These are phyloP conservation scores for Sanguinoderma infundibulare DNA, from an alignment of 1,284 basidiomycete genomes.

Conservation along the genomic window DNA sequence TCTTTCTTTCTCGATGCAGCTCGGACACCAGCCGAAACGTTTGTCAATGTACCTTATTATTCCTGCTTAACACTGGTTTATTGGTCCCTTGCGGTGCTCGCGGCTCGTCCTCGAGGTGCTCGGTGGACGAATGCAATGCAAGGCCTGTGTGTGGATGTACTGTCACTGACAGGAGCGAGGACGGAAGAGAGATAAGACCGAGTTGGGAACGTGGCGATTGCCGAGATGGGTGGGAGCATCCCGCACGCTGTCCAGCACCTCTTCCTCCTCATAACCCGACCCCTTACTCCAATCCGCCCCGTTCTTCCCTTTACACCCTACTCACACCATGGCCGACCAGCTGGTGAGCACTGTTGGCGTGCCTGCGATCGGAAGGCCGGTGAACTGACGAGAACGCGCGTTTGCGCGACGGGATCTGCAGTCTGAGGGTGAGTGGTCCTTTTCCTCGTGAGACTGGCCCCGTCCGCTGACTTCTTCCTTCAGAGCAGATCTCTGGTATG, in stretches of 20 bases:
- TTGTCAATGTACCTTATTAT: slow-evolving; percentile 20
- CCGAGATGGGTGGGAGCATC: slow-evolving; percentile 26
- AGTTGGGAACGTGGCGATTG: slow-evolving; percentile 24
- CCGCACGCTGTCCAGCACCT: slow-evolving; percentile 16
- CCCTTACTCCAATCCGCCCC: slow-evolving; percentile 17
- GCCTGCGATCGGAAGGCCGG: not conserved
- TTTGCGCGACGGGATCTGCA: slow-evolving; percentile 33
- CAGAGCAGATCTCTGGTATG: slow-evolving; percentile 74
- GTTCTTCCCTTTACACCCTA: slow-evolving; percentile 14
- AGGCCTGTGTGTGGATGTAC: not conserved
- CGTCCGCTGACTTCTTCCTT: slow-evolving; percentile 25
- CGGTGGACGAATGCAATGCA: slow-evolving; percentile 8
- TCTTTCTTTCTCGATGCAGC: not conserved
- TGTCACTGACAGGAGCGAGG: slow-evolving; percentile 5
- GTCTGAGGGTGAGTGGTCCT: slow-evolving; percentile 63
- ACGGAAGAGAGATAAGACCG: slow-evolving; percentile 17
- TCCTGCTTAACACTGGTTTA: not conserved
- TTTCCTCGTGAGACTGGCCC: slow-evolving; percentile 21
- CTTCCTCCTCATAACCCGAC: slow-evolving; percentile 23
- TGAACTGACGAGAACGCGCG: not conserved
- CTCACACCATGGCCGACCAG: slow-evolving; percentile 64
- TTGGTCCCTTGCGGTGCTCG: not conserved
- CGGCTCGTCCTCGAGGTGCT: not conserved
- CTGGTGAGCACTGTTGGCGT: slow-evolving; percentile 49
- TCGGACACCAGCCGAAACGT: too few relatives aligned